Percentiles rank a stretch among this genome's conserved stretches.
phyloP scores from a whole-genome alignment of 176 grass and related monocot genomes.

The Eragrostis curvula region DNA sequence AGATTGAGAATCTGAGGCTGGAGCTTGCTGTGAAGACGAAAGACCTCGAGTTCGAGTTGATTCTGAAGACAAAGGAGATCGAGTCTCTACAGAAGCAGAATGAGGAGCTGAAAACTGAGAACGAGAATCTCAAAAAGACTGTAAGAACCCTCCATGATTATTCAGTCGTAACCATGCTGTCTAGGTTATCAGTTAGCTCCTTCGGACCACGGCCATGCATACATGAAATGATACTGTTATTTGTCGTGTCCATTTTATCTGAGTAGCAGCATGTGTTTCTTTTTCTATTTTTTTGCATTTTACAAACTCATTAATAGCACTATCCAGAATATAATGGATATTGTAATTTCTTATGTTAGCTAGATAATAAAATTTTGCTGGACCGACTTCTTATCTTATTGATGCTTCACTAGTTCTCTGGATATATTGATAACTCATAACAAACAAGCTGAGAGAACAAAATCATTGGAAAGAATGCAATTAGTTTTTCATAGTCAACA shows the following conservation, averaged over 20 bases:
- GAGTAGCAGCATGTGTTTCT: no score
- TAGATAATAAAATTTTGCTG: background rate
- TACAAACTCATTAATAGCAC: no score
- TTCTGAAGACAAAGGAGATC: background rate
- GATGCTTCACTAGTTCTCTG: background rate
- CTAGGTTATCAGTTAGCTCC: no score
- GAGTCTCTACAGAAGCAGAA: background rate
- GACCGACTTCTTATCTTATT: background rate
- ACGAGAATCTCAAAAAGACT: background rate
- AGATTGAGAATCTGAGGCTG: background rate
- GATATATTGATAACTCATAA: background rate
- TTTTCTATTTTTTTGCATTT: background rate
- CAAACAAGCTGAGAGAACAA: conserved; percentile 11
- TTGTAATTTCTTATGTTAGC: background rate
- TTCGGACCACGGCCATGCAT: no score
- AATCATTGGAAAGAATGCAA: background rate
- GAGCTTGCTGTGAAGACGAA: background rate
- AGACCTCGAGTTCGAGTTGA: background rate
- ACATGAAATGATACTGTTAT: no score
- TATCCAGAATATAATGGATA: no score
- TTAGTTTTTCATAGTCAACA: no score
- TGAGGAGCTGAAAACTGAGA: conserved; percentile 29
- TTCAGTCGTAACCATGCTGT: background rate
- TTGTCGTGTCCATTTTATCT: no score
- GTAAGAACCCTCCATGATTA: conserved; percentile 21